Base-by-base conservation (phyloP, 129 eudicot genomes). In the Solidago caesia region DNA sequence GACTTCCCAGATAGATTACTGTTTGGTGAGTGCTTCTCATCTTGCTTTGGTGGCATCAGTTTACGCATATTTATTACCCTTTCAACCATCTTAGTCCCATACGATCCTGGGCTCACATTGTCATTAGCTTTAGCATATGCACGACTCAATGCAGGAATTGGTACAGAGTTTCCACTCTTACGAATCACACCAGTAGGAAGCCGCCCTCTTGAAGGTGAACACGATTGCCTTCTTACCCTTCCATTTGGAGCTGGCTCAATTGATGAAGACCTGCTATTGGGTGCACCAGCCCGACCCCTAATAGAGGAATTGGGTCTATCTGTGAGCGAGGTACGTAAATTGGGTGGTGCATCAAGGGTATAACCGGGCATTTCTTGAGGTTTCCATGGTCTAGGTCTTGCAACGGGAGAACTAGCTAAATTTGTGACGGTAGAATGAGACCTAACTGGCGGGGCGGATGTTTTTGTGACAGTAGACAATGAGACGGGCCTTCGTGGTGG, bases 311-410 rank as follows among this genome's bases (percentile, higher is more conserved):
- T 82, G 3, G 96, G 97, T 79, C 96, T 80, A n/a, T 86, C 97
- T 9, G 96, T 71, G 14, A 93, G 84, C 52, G 98, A 81, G 16
- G 97, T 93, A 65, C 97, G 82, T 71, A 93, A 44, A 82, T 93
- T 93, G 33, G 98, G 97, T 41, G 98, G 98, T 62, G 89, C 89
- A 13, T 90, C 98, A 7, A 88, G 90, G 67, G 97, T 86, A 62
- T 84, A 90, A n/a, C 98, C 98, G 9, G 98, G 98, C 97, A 93
- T 93, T 57, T 90, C 97, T 33, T 96, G 88, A 44, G 98, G 98
- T 73, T 93, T 90, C 98, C 96, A 90, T 25, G 91, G 89, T 82
- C 85, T 81, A 39, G 97, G 92, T 82, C 88, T 86, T 70, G 85
- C 89, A 1, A 82, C 79, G 5, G 96, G 97, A 45, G 98, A 90